These are phyloP conservation scores for Penicillium roqueforti DNA, from an alignment of 495 filamentous ascomycete species.

Conservation along the genomic window DNA sequence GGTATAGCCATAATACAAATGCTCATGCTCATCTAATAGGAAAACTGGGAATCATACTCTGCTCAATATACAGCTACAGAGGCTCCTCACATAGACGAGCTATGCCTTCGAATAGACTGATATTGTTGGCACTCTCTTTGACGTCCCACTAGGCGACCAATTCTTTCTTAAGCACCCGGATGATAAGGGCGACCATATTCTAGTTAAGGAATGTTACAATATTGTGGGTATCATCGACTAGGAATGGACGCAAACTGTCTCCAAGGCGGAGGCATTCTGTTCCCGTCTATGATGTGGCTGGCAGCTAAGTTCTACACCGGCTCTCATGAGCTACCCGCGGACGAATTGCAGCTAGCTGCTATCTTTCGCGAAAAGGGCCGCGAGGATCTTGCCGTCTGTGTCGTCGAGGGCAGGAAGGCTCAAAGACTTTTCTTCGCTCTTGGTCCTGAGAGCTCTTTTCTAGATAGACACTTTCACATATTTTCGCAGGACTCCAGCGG, in stretches of 20 bases:
- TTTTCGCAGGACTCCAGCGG: conserved; percentile 1
- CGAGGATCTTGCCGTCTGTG: conserved; percentile 12
- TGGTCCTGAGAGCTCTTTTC: conserved; percentile 4
- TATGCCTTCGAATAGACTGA: conserved; percentile 11
- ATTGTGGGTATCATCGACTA: conserved; percentile 39
- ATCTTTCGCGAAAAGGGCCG: conserved; percentile 24
- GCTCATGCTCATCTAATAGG: no score
- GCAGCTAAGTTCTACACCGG: conserved; percentile 33
- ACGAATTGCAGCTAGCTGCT: conserved; percentile 25
- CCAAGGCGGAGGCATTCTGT: conserved; percentile 29
- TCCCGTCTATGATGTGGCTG: conserved; percentile 35
- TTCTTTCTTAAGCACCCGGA: conserved; percentile 41
- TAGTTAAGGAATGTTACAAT: conserved; percentile 36
- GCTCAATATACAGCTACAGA: no score
- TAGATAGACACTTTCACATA: conserved; percentile 1
- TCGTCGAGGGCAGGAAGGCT: conserved; percentile 1
- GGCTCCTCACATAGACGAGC: no score
- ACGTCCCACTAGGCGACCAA: conserved; percentile 1
- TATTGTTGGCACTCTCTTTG: conserved; percentile 1
- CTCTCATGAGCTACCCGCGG: conserved; percentile 26
- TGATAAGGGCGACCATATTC: conserved; percentile 41
- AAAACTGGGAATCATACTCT: no score
- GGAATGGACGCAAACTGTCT: conserved; percentile 29
- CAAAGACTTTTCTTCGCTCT: conserved; percentile 7
- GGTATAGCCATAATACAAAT: no score